Base-by-base conservation (phyloP, 2,329 filamentous ascomycete genomes). In the Cercospora citrullina region DNA sequence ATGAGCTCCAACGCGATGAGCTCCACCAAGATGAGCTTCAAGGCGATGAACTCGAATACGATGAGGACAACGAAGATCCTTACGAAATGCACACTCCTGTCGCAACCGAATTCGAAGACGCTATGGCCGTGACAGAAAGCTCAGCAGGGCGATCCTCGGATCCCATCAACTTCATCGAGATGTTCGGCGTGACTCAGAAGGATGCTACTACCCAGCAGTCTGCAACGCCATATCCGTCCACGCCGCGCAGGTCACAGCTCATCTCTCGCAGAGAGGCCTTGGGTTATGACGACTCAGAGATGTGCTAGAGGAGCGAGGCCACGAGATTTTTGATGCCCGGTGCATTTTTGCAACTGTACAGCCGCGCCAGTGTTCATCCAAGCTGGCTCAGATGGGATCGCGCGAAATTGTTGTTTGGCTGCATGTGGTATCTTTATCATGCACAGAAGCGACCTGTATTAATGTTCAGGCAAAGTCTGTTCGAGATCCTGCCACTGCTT, bases 31-130 rank as follows among this genome's bases (percentile, higher is more conserved):
- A 62, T 5, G 60, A 62, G 18, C 14, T 9, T 30, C 53, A 21
- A n/a, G 51, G 45, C 21, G 63, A 42, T 26, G 18, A 48, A 23
- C 10, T 12, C 33, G 16, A 18, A 39, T 7, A 42, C 36, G 9
- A 45, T 39, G 63, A 23, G 48, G 23, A 45, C 0, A 36, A 42
- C 16, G 53, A 18, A 4, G 65, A 60, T 31, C 62, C 62, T n/a
- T 8, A 64, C 30, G 55, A 60, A 23, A 59, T 16, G n/a, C 6
- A 64, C 26, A 64, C 39, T 7, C 60, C 55, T 16, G 23, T 64
- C 42, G 39, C 65, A 28, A 62, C 39, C 30, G 42, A 67, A 10
- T 69, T 69, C 33, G 68, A 69, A 39, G 68, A 69, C 14, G 48
- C 62, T 16, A 67, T 65, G 45, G 68, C 65, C 2, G 64, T 67